Conservation (phyloP, 2,329 filamentous ascomycete genomes). For the Beauveria sp. region DNA sequence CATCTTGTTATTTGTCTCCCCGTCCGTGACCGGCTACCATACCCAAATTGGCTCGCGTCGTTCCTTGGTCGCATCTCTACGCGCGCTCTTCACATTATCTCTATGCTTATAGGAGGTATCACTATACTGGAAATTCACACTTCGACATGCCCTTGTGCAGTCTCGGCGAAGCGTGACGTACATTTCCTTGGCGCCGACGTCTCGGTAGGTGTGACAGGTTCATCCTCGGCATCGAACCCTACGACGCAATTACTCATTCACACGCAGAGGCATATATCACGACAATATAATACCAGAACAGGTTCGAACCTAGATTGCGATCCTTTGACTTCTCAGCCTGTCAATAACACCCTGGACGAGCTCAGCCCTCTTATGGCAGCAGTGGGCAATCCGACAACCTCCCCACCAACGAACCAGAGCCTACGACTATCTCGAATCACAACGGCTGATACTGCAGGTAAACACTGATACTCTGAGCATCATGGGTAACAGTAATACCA, state of each 20-base stretch:
- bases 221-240: background rate
- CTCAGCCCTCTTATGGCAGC: background rate
- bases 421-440: background rate
- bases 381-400: background rate
- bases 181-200: background rate
- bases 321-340: background rate
- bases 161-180: background rate
- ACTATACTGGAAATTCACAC: background rate
- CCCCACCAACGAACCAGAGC: background rate
- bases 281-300: no score
- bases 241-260: background rate
- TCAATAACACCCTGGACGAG: background rate
- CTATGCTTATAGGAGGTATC: background rate
- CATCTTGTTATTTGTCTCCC: background rate
- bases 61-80: background rate
- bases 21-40: background rate
- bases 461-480: background rate
- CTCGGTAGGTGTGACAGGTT: background rate
- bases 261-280: background rate
- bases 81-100: background rate
- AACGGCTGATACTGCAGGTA: background rate
- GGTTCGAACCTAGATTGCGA: background rate
- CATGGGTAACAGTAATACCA: constrained; percentile 35
- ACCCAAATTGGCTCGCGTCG: background rate
- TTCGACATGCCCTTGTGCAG: background rate